These are phyloP conservation scores for Plasmodium gallinaceum DNA, from an alignment of 169 alveolate species.

Conservation along the genomic window DNA sequence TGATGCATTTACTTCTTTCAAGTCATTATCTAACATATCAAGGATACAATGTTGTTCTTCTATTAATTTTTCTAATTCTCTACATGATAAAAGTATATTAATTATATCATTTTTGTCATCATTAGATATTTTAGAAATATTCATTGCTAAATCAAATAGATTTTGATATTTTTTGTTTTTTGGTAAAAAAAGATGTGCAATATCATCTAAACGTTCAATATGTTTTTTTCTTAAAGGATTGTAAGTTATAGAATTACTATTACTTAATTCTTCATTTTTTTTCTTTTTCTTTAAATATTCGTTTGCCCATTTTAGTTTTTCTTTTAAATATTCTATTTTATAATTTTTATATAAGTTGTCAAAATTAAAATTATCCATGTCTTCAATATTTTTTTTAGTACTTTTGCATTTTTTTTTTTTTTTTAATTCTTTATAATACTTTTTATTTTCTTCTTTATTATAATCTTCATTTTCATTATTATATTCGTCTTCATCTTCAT, in stretches of 20 bases:
- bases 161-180: slow-evolving; percentile 32
- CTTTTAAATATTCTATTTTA: slow-evolving; percentile 55
- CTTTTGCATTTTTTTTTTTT: slow-evolving; percentile 1
- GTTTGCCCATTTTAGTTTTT: slow-evolving; percentile 39
- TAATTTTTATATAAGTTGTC: slow-evolving; percentile 39
- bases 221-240: slow-evolving; percentile 4
- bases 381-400: slow-evolving; percentile 19
- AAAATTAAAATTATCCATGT: slow-evolving; percentile 37
- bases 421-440: background rate
- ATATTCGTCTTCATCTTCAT: slow-evolving; percentile 17
- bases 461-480: background rate
- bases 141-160: slow-evolving; percentile 32
- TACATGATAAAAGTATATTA: slow-evolving; percentile 85
- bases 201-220: slow-evolving; percentile 40
- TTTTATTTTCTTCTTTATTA: background rate
- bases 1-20: slow-evolving; percentile 84
- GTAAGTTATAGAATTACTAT: background rate
- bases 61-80: slow-evolving; percentile 86
- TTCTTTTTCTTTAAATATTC: slow-evolving; percentile 36
- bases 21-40: slow-evolving; percentile 88
- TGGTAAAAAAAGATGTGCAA: slow-evolving; percentile 51
- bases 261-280: background rate
- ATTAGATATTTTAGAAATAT: slow-evolving; percentile 17
- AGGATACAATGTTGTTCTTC: slow-evolving; percentile 89
- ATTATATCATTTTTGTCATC: slow-evolving; percentile 85